Conservation (phyloP, 2,329 filamentous ascomycete genomes). For the Cercospora sp. region DNA sequence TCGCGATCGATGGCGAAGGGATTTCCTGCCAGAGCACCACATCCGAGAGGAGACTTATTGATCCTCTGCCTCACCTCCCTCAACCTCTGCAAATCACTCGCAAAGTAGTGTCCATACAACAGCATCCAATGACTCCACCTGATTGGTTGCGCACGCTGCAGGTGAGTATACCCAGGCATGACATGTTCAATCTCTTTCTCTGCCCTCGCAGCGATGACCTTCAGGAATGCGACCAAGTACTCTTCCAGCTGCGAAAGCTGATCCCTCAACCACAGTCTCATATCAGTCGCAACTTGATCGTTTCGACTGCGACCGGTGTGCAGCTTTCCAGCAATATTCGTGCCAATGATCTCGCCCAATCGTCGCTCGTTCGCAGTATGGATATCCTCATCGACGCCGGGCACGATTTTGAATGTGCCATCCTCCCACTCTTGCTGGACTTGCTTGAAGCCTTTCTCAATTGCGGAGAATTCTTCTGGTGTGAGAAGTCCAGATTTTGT, state of each 20-base stretch:
- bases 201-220: conserved; percentile 67
- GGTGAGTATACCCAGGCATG: conserved; percentile 88
- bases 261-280: conserved; percentile 84
- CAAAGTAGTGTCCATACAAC: conserved; percentile 71
- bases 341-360: conserved; percentile 79
- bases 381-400: conserved; percentile 55
- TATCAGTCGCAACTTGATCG: conserved; percentile 86
- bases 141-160: conserved; percentile 80
- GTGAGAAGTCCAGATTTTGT: conserved; percentile 72
- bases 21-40: conserved; percentile 78
- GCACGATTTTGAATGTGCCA: conserved; percentile 49
- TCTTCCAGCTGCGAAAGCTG: conserved; percentile 69
- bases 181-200: conserved; percentile 73
- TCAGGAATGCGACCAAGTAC: conserved; percentile 68
- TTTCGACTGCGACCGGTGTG: conserved; percentile 87
- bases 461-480: conserved; percentile 68
- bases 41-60: conserved; percentile 70
- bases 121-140: conserved; percentile 82
- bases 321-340: conserved; percentile 80
- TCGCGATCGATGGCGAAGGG: conserved; percentile 79
- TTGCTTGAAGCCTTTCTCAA: conserved; percentile 68
- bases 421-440: conserved; percentile 55
- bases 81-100: conserved; percentile 73
- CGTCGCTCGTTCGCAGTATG: conserved; percentile 57
- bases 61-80: conserved; percentile 72